Base-by-base conservation (phyloP, 139 green algal species). In the Desmodesmus armatus region DNA sequence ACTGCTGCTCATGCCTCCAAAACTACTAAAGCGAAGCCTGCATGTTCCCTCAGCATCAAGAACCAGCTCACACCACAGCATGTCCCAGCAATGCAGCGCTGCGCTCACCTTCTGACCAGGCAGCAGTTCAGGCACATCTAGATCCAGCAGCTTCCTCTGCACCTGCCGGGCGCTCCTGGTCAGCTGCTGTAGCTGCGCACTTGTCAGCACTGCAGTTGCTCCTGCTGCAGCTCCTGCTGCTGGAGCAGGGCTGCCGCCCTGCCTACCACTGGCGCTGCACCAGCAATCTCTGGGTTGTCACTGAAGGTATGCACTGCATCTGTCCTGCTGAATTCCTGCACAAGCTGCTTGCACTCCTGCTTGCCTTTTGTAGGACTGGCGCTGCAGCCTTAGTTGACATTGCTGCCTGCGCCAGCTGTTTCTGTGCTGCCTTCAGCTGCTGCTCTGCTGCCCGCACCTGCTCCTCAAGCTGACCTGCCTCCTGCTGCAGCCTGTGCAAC, bases 311-410 rank as follows among this genome's bases (percentile, higher is more conserved):
- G 62, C 23, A 49, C 43, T 44, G 31, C 78, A 55, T 84, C 63
- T 3, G 17, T 29, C 3, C 65, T 27, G 27, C 40, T 1, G 33
- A 84, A 84, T 9, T 77, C 63, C 40, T 53, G 62, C 1, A 21
- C 41, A 3, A 91, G 40, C 53, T 85, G 62, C 80, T 78, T 58
- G 41, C 78, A 35, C 35, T 58, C 41, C 41, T 33, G 53, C 72
- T 78, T 37, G 37, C 15, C 13, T 53, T 33, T 44, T 85, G 82
- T 40, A 39, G 29, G 55, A 39, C 21, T 7, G 31, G 75, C 23
- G 72, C 81, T 84, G 44, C 37, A 40, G 5, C 65, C 25, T 13
- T 60, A 21, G n/a, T n/a, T 29, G 76, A 35, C 3, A 19, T 7
- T 27, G 35, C 31, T 5, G 23, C 78, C 41, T 5, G 41, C 63